Evolutionary conservation across 1,284 basidiomycete genomes (phyloP), one percentile per base, ranked within the genome.

Genomic region (Ustilago lituana): DNA sequence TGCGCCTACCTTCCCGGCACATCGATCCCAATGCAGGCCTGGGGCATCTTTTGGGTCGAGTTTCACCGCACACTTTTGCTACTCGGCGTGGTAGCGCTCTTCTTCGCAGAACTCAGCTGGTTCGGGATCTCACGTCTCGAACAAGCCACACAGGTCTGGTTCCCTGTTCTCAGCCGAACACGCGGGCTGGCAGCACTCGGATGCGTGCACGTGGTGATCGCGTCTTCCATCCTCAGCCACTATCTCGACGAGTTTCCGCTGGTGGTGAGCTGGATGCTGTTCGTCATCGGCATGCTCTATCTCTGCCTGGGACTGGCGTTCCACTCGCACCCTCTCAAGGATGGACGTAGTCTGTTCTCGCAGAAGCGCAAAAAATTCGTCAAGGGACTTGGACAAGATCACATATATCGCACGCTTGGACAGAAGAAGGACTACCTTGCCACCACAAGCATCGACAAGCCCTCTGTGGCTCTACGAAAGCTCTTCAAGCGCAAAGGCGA

Each of bases 31-130:
- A 71, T 63, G 47, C 68, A 73, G 29, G 64, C 70, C 1, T 76
- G 76, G 72, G 76, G 76, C 37, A 51, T 76, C 43, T 77, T 77
- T 31, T 77, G 76, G 76, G 55, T 64, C 22, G 71, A 74, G 39
- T 19, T 77, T 1, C 67, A 77, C 37, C 63, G 74, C 12, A 29
- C 39, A 12, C 46, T 69, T 5, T 41, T 74, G n/a, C 14, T 77
- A 3, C 10, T 69, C 15, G 53, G 54, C 20, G 47, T 51, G 2
- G 26, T 69, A 0, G 19, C 67, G 3, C 46, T 70, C 26, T 57
- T 73, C 10, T 22, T 56, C 9, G 43, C 67, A 32, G 74, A 76
- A 27, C 31, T 63, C 20, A 72, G 65, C 56, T 74, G 69, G 72
- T 54, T 73, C 23, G 20, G 47, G 5, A 50, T 47, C 15, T 12